Conservation (phyloP, 1,284 basidiomycete species). For the Pholiota adiposa region DNA sequence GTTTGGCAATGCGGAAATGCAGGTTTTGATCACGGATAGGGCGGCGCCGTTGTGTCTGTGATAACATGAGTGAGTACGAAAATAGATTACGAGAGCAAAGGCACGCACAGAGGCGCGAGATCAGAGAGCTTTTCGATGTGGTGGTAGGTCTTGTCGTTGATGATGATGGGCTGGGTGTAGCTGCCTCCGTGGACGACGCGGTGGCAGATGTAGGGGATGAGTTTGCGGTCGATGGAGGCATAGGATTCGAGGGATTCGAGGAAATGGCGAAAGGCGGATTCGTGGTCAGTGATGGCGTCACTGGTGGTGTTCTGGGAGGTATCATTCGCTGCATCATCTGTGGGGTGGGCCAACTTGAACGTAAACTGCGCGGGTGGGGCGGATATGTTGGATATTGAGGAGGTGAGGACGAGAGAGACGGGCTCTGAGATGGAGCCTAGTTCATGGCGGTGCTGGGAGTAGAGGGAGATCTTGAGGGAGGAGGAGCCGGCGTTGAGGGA, state of each 20-base stretch:
- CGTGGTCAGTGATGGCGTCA: conserved; percentile 54
- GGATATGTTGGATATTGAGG: conserved; percentile 59
- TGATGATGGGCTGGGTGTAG: conserved; percentile 67
- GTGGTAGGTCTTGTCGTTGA: conserved; percentile 63
- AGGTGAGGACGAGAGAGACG: conserved; percentile 51
- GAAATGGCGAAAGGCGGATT: conserved; percentile 68
- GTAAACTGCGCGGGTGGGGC: conserved; percentile 54
- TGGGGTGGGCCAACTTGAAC: conserved; percentile 9
- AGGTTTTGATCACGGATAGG: conserved; percentile 63
- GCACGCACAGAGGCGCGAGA: conserved; percentile 77
- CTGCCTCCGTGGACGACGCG: conserved; percentile 86
- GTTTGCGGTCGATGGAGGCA: conserved; percentile 44
- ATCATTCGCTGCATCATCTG: conserved; percentile 40
- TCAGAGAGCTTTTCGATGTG: conserved; percentile 78
- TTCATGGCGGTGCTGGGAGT: conserved; percentile 29
- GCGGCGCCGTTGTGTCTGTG: conserved; percentile 65
- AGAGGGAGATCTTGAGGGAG: conserved; percentile 79
- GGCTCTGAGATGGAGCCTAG: conserved; percentile 34
- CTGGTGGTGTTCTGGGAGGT: conserved; percentile 41
- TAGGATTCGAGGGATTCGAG: conserved; percentile 51
- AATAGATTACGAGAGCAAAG: conserved; percentile 13
- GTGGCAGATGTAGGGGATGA: conserved; percentile 65
- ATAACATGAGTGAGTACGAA: not conserved
- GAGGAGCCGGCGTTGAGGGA: conserved; percentile 76
- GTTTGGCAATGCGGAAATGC: conserved; percentile 64